Percentiles rank a stretch among this genome's conserved stretches.
Conservation (phyloP, 2,329 filamentous ascomycete species). For the Cercospora beticola region DNA sequence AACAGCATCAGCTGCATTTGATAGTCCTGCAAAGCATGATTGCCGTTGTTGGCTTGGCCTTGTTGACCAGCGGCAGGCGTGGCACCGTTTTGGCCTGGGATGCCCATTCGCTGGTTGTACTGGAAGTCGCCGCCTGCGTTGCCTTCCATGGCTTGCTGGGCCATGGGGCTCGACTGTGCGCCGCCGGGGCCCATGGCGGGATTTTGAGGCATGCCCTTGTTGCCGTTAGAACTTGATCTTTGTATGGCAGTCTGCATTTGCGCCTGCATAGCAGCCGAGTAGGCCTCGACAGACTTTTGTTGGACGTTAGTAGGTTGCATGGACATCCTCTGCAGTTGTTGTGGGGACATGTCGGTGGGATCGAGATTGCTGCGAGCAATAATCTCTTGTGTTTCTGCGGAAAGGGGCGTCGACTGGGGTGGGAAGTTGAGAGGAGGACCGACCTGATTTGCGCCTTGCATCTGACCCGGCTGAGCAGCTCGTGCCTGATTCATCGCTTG, state of each 20-base stretch:
- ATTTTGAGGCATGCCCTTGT: conserved; percentile 63
- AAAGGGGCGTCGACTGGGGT: conserved; percentile 22
- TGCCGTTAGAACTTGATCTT: conserved; percentile 60
- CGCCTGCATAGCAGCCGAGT: conserved; percentile 79
- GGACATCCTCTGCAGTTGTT: conserved; percentile 69
- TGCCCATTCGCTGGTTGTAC: conserved; percentile 33
- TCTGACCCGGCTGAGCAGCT: conserved; percentile 34
- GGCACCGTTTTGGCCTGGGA: conserved; percentile 31
- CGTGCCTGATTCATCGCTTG: conserved; percentile 38
- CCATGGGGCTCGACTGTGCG: conserved; percentile 37
- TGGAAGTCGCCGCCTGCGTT: conserved; percentile 53
- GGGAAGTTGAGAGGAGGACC: conserved; percentile 32
- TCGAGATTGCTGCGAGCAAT: conserved; percentile 69
- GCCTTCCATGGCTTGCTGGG: conserved; percentile 61
- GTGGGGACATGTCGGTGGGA: conserved; percentile 67
- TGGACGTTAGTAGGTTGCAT: conserved; percentile 60
- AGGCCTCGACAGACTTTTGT: conserved; percentile 82
- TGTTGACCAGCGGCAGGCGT: conserved; percentile 32
- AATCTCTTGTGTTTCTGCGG: conserved; percentile 30
- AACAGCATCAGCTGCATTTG: conserved; percentile 87
- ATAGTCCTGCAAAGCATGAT: conserved; percentile 81
- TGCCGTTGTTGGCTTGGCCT: conserved; percentile 55
- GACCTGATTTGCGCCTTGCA: conserved; percentile 36
- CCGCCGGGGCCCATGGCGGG: conserved; percentile 54
- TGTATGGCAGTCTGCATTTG: conserved; percentile 80